phyloP scores from a whole-genome alignment of 192 early-diverging fungal species.

The Chytriomyces hyalinus region DNA sequence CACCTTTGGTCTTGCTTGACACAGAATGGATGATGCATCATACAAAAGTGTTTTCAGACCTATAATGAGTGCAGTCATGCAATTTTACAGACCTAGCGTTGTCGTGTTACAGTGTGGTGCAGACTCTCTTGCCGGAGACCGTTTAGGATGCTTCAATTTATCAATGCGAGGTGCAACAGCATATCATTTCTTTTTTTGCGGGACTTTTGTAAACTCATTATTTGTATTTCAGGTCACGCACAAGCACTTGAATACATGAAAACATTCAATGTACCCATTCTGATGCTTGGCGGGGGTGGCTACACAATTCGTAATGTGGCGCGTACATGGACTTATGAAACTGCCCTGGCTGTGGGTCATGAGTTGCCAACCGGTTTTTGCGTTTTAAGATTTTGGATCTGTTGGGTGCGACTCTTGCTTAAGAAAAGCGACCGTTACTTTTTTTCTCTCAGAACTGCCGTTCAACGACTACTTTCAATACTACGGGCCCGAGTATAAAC shows the following conservation, averaged over 20 bases:
- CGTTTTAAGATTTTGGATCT: not conserved
- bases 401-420: not conserved
- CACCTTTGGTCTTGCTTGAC: not conserved
- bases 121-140: slow-evolving; percentile 93
- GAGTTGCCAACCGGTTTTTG: slow-evolving; percentile 64
- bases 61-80: slow-evolving; percentile 93
- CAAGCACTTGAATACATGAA: slow-evolving; percentile 91
- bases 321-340: slow-evolving; percentile 94
- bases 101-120: slow-evolving; percentile 97
- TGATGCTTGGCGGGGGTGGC: slow-evolving; percentile 95
- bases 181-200: slow-evolving; percentile 38
- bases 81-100: slow-evolving; percentile 87
- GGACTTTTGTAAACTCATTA: slow-evolving; percentile 37
- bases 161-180: slow-evolving; percentile 74
- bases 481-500: slow-evolving; percentile 62
- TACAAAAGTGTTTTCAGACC: slow-evolving; percentile 67
- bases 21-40: slow-evolving; percentile 81
- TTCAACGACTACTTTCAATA: slow-evolving; percentile 71
- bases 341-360: slow-evolving; percentile 79
- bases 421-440: not conserved
- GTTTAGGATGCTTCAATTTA: slow-evolving; percentile 94
- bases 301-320: slow-evolving; percentile 92
- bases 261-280: slow-evolving; percentile 85
- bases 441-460: slow-evolving; percentile 55
- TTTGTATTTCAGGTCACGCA: slow-evolving; percentile 75